Conservation (phyloP, 2,329 filamentous ascomycete species). For the Colletotrichum musae region DNA sequence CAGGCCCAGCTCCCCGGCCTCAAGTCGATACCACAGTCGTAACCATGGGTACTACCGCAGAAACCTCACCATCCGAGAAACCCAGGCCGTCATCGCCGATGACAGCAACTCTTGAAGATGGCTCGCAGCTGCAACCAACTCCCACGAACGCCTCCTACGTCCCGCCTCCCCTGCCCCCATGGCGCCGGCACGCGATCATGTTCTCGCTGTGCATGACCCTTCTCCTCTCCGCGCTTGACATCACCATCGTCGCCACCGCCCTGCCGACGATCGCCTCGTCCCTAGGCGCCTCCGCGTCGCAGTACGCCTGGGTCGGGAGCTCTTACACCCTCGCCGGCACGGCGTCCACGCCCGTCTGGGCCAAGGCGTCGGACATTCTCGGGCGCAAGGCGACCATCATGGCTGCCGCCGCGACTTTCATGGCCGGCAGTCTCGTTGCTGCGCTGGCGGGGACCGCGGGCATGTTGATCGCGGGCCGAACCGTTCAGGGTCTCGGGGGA, state of each 20-base stretch:
- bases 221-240: slow-evolving; percentile 47
- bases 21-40: neutral
- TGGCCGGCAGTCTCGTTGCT: slow-evolving; percentile 40
- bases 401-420: slow-evolving; percentile 52
- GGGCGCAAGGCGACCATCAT: slow-evolving; percentile 57
- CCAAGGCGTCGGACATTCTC: slow-evolving; percentile 60
- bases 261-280: slow-evolving; percentile 47
- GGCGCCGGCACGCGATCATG: slow-evolving; percentile 22
- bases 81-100: neutral
- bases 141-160: slow-evolving; percentile 5
- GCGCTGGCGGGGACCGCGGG: slow-evolving; percentile 9
- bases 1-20: neutral
- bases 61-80: neutral
- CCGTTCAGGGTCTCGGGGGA: slow-evolving; percentile 53
- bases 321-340: slow-evolving; percentile 59
- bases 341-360: slow-evolving; percentile 78
- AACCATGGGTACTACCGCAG: neutral
- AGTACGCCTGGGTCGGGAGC: slow-evolving; percentile 49
- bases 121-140: neutral
- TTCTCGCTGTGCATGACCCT: slow-evolving; percentile 45
- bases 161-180: neutral
- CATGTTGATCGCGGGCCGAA: slow-evolving; percentile 51
- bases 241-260: slow-evolving; percentile 48
- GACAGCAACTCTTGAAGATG: neutral
- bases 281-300: slow-evolving; percentile 42